Evolutionary conservation across 2,329 filamentous ascomycete genomes (phyloP).

Genomic region (Ambrosiella cleistominuta): DNA sequence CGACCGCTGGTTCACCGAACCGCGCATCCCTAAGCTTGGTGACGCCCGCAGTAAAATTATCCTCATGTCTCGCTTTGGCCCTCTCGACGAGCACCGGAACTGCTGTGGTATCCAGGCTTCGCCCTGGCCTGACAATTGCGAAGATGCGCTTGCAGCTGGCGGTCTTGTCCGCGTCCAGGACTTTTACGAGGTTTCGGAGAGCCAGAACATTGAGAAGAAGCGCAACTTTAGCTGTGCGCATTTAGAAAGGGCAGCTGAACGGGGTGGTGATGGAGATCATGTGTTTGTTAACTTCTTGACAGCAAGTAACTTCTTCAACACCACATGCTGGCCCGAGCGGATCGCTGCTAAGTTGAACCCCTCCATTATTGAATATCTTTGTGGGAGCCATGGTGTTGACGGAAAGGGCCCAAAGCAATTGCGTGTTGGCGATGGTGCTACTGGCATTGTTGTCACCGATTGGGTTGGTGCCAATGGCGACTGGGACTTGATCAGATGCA

Average conservation of each 20-base stretch:
- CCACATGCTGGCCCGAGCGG: constrained; percentile 80
- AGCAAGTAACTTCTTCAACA: constrained; percentile 87
- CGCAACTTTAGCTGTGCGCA: constrained; percentile 56
- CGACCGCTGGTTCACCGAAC: constrained; percentile 60
- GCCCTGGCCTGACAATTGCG: constrained; percentile 76
- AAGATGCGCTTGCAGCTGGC: constrained; percentile 50
- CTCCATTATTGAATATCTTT: constrained; percentile 46
- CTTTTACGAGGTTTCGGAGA: constrained; percentile 75
- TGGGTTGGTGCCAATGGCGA: constrained; percentile 78
- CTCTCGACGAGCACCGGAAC: constrained; percentile 37
- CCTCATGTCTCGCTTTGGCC: constrained; percentile 60
- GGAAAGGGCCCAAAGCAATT: constrained; percentile 32
- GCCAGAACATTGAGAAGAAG: constrained; percentile 62
- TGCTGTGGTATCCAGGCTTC: constrained; percentile 41
- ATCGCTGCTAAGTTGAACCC: constrained; percentile 82
- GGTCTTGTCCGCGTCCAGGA: constrained; percentile 77
- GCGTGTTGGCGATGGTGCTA: constrained; percentile 51
- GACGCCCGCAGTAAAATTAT: constrained; percentile 69
- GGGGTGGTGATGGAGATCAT: constrained; percentile 14
- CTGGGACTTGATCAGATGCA: constrained; percentile 76
- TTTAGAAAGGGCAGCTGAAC: constrained; percentile 50
- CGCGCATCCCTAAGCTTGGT: constrained; percentile 59
- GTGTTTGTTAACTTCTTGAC: constrained; percentile 73
- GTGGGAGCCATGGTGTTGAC: constrained; percentile 35
- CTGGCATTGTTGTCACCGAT: constrained; percentile 81